phyloP scores from a whole-genome alignment of 176 grass and related monocot genomes.

The Canna indica region DNA sequence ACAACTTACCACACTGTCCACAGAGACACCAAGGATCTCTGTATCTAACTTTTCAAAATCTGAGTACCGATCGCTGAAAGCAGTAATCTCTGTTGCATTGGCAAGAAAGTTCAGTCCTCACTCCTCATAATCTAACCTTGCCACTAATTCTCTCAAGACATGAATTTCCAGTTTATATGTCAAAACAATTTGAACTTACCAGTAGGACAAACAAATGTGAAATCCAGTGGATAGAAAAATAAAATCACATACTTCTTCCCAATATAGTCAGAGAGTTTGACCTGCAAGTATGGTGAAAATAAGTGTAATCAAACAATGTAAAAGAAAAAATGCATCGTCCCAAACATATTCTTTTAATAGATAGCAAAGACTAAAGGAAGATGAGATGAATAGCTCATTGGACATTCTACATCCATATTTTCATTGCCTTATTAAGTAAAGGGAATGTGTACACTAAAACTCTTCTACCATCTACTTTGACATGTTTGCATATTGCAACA shows the following conservation, averaged over 20 bases:
- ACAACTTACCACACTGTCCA: slow-evolving; percentile 72
- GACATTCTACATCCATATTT: neutral
- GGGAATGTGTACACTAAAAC: too few relatives aligned
- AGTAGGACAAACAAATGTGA: slow-evolving; percentile 84
- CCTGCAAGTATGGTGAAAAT: slow-evolving; percentile 34
- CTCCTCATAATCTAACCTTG: neutral
- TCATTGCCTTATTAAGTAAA: neutral
- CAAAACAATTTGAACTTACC: slow-evolving; percentile 17
- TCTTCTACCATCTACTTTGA: too few relatives aligned
- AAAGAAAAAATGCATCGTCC: neutral
- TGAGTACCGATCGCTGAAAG: slow-evolving; percentile 57
- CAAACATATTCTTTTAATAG: neutral
- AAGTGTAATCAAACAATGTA: neutral
- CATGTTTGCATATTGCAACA: too few relatives aligned
- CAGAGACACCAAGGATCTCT: slow-evolving; percentile 59
- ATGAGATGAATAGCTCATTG: neutral
- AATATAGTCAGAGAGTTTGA: slow-evolving; percentile 77
- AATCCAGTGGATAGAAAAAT: slow-evolving; percentile 84
- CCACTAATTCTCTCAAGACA: neutral
- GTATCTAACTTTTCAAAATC: slow-evolving; percentile 78
- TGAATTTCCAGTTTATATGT: neutral
- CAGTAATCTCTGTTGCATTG: slow-evolving; percentile 53
- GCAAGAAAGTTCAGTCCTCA: neutral
- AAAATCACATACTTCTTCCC: slow-evolving; percentile 76
- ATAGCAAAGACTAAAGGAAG: neutral